Base-by-base conservation (phyloP, 495 filamentous ascomycete genomes). In the Penicillium canariense region DNA sequence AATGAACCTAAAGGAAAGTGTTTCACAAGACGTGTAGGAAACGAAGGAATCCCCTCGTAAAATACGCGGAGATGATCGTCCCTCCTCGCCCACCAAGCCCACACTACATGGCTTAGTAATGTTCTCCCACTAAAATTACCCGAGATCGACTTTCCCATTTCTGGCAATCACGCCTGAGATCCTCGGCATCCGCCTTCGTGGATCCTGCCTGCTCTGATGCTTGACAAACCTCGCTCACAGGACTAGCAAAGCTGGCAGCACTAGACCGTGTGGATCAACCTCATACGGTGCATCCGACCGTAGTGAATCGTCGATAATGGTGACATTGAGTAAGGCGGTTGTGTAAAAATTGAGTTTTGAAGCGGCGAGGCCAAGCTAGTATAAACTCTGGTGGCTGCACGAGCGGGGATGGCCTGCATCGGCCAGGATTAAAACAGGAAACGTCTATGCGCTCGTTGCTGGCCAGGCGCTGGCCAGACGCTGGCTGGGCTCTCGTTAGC, bases 341-440 rank as follows among this genome's bases (percentile, higher is more conserved):
- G 18, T 47, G 52, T 54, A 47, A 54, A 32, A 38, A 46, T 48
- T 40, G 42, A 38, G 31, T 35, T 53, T 38, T 32, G 40, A 35
- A 42, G 28, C 30, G 25, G 14, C 27, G 1, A 36, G 17, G 31
- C 18, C 26, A 5, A 35, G 15, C 8, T 36, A 39, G n/a, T 25
- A 18, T 28, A 18, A 50, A 15, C n/a, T 11, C 34, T 17, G 34
- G 25, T 15, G 15, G 23, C 40, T 25, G 34, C 32, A 38, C 28
- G 25, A 32, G 34, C 22, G 32, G 34, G 5, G 22, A 39, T 38
- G 34, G 25, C 39, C 27, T 54, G 42, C 51, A 38, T 36, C 6
- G 22, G 30, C 42, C 28, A 11, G 14, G 20, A 17, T 17, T 11
- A 14, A 27, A 48, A 48, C 35, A 31, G 9, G 25, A 42, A 53